Percentiles rank a stretch among this genome's conserved stretches.
Evolutionary conservation across 73 alveolate species (phyloP).

Genomic region (Paramecium sonneborni): DNA sequence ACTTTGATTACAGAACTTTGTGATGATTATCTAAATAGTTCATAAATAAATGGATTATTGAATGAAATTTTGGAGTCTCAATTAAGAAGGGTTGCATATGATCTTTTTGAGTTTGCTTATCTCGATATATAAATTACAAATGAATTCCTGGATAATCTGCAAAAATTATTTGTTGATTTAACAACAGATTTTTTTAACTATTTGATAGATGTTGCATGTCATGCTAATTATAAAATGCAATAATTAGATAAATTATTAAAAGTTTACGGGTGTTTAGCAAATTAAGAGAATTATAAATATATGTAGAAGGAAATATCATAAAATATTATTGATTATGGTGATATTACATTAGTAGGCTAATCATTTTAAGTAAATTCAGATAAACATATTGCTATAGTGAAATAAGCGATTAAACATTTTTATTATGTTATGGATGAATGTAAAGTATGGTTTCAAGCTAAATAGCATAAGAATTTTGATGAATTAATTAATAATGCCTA

Average conservation of each 20-base stretch:
- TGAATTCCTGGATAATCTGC: background rate
- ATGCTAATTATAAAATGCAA: constrained; percentile 24
- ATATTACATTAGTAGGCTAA: background rate
- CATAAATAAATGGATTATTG: background rate
- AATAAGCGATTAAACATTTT: background rate
- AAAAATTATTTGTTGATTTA: background rate
- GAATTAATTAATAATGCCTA: background rate
- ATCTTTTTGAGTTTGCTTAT: constrained; percentile 40
- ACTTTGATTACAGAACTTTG: constrained; percentile 1
- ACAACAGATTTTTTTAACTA: background rate
- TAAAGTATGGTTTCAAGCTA: background rate
- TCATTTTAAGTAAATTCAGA: background rate
- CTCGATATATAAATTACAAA: background rate
- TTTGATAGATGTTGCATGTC: background rate
- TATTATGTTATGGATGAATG: background rate
- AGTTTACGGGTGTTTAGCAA: background rate
- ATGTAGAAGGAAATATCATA: constrained; percentile 3
- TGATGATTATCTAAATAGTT: background rate
- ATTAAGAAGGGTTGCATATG: constrained; percentile 43
- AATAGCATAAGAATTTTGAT: background rate
- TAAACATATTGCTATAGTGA: background rate
- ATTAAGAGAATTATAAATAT: background rate
- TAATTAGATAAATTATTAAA: constrained; percentile 4
- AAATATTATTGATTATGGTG: constrained; percentile 7
- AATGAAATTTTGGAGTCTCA: constrained; percentile 29